These are phyloP conservation scores for Boletus bicolor DNA, from an alignment of 768 basidiomycete genomes.

Conservation along the genomic window DNA sequence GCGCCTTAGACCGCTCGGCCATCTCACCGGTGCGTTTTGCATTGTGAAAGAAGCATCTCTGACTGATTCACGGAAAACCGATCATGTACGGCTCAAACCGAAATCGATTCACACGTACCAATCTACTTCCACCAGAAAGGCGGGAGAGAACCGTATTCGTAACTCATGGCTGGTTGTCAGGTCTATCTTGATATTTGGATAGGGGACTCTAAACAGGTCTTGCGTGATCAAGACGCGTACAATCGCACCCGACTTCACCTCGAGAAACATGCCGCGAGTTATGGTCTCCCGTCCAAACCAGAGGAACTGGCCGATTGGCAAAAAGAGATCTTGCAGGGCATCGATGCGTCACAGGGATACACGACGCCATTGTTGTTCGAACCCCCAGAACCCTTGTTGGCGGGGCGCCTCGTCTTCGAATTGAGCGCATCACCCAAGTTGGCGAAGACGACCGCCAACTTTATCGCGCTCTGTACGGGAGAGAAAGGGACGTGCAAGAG, in stretches of 20 bases:
- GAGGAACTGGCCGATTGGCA: slow-evolving; percentile 42
- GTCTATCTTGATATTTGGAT: slow-evolving; percentile 43
- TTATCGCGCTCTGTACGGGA: slow-evolving; percentile 45
- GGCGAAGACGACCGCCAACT: slow-evolving; percentile 47
- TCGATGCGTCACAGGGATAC: slow-evolving; percentile 35
- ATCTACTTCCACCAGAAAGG: not conserved
- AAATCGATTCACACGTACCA: not conserved
- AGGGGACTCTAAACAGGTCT: slow-evolving; percentile 34
- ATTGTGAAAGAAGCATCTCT: not conserved
- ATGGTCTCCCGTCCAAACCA: slow-evolving; percentile 40
- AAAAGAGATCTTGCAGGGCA: slow-evolving; percentile 43
- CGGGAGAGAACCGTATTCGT: not conserved
- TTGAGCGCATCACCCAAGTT: slow-evolving; percentile 39
- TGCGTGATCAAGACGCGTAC: slow-evolving; percentile 28
- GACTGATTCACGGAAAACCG: not conserved
- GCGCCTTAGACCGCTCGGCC: slow-evolving; percentile 63
- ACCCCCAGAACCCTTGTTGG: slow-evolving; percentile 37
- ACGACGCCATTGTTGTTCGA: slow-evolving; percentile 32
- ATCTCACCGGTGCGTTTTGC: slow-evolving; percentile 30
- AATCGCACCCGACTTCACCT: slow-evolving; percentile 34
- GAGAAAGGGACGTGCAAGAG: slow-evolving; percentile 45
- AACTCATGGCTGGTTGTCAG: slow-evolving; percentile 7
- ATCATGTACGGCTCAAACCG: not conserved
- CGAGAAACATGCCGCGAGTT: slow-evolving; percentile 37
- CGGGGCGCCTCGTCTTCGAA: slow-evolving; percentile 41